Percentiles rank a stretch among this genome's conserved stretches.
Evolutionary conservation across 2,329 filamentous ascomycete genomes (phyloP).

Genomic region (Ophiostoma tasmaniense): DNA sequence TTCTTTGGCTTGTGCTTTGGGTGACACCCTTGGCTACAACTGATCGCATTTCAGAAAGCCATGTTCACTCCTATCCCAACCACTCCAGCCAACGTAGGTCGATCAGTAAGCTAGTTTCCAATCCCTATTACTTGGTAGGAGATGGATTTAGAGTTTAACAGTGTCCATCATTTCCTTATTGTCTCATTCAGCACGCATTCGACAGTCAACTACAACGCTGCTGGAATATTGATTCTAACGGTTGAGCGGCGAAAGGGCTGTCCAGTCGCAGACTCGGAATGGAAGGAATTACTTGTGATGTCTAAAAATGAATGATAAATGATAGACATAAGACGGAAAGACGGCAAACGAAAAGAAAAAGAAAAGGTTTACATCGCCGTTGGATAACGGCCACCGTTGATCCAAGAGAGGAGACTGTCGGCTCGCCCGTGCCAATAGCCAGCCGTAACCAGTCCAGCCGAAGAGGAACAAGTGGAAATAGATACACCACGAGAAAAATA

Average conservation of each 20-base stretch:
- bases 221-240: neutral
- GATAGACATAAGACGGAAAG: neutral
- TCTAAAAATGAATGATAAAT: no score
- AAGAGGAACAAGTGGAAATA: no score
- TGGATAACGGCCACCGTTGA: neutral
- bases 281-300: no score
- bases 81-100: neutral
- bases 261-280: neutral
- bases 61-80: neutral
- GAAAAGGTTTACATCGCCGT: neutral
- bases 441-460: neutral
- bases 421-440: neutral
- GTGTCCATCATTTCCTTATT: neutral
- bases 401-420: neutral
- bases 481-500: no score
- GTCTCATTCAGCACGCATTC: neutral
- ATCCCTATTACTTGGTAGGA: no score
- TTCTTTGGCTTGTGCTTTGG: neutral
- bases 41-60: neutral
- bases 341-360: neutral
- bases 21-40: no score
- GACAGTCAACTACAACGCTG: no score
- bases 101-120: neutral
- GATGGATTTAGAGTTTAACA: neutral
- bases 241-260: neutral